A percentile compares a stretch with the other conserved stretches of the same genome.
phyloP scores from a whole-genome alignment of 2,329 filamentous ascomycete genomes.

The Neofusicoccum sp. region DNA sequence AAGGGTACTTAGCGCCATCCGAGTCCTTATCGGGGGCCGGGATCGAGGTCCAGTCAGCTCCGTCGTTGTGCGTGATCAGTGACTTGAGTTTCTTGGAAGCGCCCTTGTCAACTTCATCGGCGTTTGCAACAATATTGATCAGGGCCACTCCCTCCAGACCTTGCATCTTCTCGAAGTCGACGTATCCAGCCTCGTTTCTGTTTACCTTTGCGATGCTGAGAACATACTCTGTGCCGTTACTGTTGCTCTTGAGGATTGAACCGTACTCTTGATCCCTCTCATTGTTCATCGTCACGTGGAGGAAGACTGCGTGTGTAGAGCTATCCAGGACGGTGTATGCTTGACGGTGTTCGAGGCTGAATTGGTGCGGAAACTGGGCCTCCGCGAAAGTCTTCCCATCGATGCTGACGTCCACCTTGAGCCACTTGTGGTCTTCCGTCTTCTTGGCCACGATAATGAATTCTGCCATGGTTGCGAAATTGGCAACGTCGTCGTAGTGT shows the following conservation, averaged over 20 bases:
- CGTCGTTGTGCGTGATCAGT: slow-evolving; percentile 95
- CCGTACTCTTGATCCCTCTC: slow-evolving; percentile 68
- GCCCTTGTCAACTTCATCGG: slow-evolving; percentile 60
- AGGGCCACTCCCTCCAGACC: slow-evolving; percentile 87
- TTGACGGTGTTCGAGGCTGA: slow-evolving; percentile 72
- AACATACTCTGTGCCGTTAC: slow-evolving; percentile 93
- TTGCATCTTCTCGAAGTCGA: slow-evolving; percentile 95
- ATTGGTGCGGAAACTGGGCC: slow-evolving; percentile 82
- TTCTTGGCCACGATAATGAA: slow-evolving; percentile 82
- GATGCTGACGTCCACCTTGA: slow-evolving; percentile 78
- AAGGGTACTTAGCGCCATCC: slow-evolving; percentile 69
- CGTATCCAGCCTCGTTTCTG: slow-evolving; percentile 70
- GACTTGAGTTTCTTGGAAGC: slow-evolving; percentile 79
- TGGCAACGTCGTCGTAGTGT: slow-evolving; percentile 69
- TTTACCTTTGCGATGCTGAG: slow-evolving; percentile 80
- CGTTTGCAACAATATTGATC: slow-evolving; percentile 81
- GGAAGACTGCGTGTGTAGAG: slow-evolving; percentile 88
- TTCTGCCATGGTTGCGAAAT: slow-evolving; percentile 93
- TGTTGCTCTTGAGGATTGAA: slow-evolving; percentile 95
- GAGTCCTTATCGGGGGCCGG: slow-evolving; percentile 68
- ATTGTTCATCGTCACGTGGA: slow-evolving; percentile 82
- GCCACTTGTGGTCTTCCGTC: slow-evolving; percentile 62
- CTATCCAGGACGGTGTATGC: slow-evolving; percentile 94
- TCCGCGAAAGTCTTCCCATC: slow-evolving; percentile 80
- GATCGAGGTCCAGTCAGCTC: slow-evolving; percentile 78